phyloP scores from a whole-genome alignment of 31 red algal genomes.

The Porphyra umbilicalis region DNA sequence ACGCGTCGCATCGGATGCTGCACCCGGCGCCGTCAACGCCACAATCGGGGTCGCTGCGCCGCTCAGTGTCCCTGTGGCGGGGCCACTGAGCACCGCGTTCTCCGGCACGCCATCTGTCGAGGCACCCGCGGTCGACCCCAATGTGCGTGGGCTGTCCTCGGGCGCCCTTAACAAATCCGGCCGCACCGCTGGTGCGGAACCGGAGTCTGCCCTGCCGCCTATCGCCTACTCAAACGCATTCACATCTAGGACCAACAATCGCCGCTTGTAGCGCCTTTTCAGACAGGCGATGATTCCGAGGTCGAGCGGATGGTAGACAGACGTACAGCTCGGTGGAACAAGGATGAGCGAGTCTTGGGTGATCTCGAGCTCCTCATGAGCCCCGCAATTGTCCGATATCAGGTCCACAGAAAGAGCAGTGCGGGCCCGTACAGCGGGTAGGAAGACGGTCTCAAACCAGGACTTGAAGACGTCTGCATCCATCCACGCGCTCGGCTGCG shows the following conservation, averaged over 20 bases:
- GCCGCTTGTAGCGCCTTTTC: slow-evolving; percentile 1
- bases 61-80: no score
- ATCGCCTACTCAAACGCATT: no score
- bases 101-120: no score
- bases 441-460: slow-evolving; percentile 6
- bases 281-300: slow-evolving; percentile 15
- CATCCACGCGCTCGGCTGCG: slow-evolving; percentile 6
- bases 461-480: slow-evolving; percentile 1
- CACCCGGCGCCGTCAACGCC: no score
- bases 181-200: no score
- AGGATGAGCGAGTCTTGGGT: background rate
- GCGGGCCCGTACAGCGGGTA: background rate
- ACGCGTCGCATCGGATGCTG: no score
- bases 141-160: no score
- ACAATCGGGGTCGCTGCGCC: no score
- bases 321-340: slow-evolving; percentile 9
- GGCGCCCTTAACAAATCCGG: no score
- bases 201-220: no score
- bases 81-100: no score
- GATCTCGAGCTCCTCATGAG: slow-evolving; percentile 5
- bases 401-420: background rate
- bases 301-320: slow-evolving; percentile 19
- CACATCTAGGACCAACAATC: slow-evolving; percentile 6
- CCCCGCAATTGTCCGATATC: slow-evolving; percentile 8
- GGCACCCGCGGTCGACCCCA: no score